Conservation (phyloP, 441 rosid genomes). For the Raphanus hybrid region DNA sequence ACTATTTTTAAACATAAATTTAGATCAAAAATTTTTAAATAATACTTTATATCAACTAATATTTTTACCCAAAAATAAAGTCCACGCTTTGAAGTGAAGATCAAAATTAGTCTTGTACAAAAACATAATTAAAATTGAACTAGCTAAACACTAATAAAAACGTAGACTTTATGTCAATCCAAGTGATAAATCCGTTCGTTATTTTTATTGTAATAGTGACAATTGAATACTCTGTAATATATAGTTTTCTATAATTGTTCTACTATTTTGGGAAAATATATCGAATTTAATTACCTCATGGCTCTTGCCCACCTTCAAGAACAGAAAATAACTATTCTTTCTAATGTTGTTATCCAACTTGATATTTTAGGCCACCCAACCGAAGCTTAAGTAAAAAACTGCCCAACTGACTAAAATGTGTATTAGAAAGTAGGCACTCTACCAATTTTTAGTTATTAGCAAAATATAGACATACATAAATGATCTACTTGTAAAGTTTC, state of each 20-base stretch:
- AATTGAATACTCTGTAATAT: background rate
- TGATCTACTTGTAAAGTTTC: constrained; percentile 15
- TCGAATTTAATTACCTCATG: background rate
- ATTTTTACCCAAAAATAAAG: too few species aligned
- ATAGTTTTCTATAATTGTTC: background rate
- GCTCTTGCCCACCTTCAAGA: background rate
- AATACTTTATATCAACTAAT: too few species aligned
- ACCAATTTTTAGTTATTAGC: background rate
- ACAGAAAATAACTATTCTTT: background rate
- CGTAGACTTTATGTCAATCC: too few species aligned
- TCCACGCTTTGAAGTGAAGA: too few species aligned
- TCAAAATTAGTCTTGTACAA: too few species aligned
- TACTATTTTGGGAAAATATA: background rate
- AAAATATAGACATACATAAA: background rate
- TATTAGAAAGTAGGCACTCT: constrained; percentile 5
- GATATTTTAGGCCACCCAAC: constrained; percentile 10
- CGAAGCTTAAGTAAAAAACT: background rate
- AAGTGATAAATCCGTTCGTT: too few species aligned
- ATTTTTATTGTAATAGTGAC: background rate
- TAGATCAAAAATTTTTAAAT: too few species aligned
- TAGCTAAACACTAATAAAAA: too few species aligned
- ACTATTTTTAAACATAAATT: too few species aligned
- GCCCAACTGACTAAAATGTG: constrained; percentile 3
- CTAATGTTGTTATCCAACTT: background rate
- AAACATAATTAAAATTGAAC: too few species aligned